phyloP scores from a whole-genome alignment of 257 asterid species.

The Solanum dulcamara region DNA sequence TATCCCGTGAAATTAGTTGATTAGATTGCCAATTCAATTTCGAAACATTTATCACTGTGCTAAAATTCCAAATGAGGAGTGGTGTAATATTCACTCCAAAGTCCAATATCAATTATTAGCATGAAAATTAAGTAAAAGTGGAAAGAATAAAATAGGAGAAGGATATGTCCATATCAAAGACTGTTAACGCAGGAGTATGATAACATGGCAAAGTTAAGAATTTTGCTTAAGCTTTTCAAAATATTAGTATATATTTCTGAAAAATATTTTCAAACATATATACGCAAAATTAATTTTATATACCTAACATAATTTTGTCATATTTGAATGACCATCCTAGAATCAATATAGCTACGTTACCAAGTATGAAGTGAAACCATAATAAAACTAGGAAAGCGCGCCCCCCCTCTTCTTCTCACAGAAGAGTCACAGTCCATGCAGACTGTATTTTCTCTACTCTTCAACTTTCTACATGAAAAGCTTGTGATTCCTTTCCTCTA shows the following conservation, averaged over 20 bases:
- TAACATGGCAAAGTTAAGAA: background rate
- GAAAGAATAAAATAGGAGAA: background rate
- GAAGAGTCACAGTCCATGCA: background rate
- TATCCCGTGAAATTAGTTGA: background rate
- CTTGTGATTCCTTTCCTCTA: background rate
- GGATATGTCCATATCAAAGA: background rate
- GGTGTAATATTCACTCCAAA: background rate
- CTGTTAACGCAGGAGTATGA: background rate
- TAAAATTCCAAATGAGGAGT: background rate
- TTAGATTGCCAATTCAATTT: background rate
- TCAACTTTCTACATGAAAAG: background rate
- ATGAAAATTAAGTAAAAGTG: background rate
- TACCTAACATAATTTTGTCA: no score
- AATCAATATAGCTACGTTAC: no score
- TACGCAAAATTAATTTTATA: no score
- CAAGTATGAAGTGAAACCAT: background rate
- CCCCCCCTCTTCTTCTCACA: background rate
- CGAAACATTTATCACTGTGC: background rate
- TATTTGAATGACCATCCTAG: no score
- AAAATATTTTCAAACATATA: no score
- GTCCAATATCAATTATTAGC: background rate
- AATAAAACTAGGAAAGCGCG: background rate
- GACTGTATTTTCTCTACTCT: background rate
- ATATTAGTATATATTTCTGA: no score
- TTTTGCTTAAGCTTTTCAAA: no score